Base-by-base conservation (phyloP, 2,329 filamentous ascomycete species). In the Macrophomina pseudophaseolina region DNA sequence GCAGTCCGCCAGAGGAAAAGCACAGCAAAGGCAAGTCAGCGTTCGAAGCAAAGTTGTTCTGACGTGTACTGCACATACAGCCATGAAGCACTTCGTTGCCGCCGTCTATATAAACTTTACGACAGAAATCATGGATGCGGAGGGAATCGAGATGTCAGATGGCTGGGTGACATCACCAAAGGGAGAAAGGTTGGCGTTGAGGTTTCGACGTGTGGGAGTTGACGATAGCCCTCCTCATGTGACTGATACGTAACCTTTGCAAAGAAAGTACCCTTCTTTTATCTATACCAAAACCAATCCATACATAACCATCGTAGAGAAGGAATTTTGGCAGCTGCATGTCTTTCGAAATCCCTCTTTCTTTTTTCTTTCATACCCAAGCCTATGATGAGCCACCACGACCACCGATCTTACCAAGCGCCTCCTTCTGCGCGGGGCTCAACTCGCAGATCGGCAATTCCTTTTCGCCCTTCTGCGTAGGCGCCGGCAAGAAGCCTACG, bases 21-120 rank as follows among this genome's bases (percentile, higher is more conserved):
- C 2, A 23, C 23, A 3, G 23, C 23, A 23, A 23, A 23, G 23
- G 23, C 23, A 23, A 23, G 23, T 23, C 23, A 23, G 23, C 3
- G 23, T 23, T 23, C 23, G 23, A 23, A 23, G 23, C 23, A 23
- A 23, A 23, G 23, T 23, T 23, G 23, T 49, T 6, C n/a, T 52
- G 49, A 30, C 28, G 30, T 8, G 35, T 1, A 38, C 35, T 38
- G 35, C 77, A 1, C 65, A 40, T 2, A 52, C 48, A 90, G 90
- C 91, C 69, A 91, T 93, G 80, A 93, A 93, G 77, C 82, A 90
- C 51, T 85, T 90, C 4, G 79, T 90, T 35, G 89, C 90, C 0
- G 85, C 87, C 1, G 86, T 95, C 4, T 94, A 93, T 75, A 86
- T 87, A 3, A 91, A 89, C 18, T 83, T 80, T 70, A 73, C 70